phyloP scores from a whole-genome alignment of 139 green algal genomes.

The Pseudopediastrum boryanum region DNA sequence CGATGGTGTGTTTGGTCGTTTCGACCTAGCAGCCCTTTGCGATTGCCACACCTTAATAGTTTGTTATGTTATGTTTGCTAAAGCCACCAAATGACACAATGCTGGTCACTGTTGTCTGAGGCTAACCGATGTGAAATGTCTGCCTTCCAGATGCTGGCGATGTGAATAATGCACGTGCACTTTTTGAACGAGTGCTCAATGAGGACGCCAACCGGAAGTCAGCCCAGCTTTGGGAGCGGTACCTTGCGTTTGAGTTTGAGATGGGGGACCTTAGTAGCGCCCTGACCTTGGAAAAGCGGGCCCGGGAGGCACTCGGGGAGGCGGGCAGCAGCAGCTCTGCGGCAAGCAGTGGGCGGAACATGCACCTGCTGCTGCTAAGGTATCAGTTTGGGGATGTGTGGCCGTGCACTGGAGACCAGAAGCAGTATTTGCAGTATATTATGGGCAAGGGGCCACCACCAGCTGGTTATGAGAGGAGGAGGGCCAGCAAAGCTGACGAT shows the following conservation, averaged over 20 bases:
- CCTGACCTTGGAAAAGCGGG: constrained; percentile 31
- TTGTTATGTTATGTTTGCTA: too few relatives aligned
- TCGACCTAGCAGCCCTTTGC: too few relatives aligned
- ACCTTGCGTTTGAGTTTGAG: constrained; percentile 60
- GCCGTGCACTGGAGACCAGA: constrained; percentile 39
- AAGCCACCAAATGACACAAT: too few relatives aligned
- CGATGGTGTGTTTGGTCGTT: too few relatives aligned
- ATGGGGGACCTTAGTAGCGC: constrained; percentile 47
- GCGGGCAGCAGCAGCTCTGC: not conserved
- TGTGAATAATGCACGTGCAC: constrained; percentile 73
- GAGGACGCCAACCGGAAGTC: constrained; percentile 41
- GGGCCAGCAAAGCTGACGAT: constrained; percentile 3
- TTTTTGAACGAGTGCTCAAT: constrained; percentile 81
- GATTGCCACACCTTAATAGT: too few relatives aligned
- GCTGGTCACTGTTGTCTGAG: too few relatives aligned
- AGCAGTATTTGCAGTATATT: constrained; percentile 49
- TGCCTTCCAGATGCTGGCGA: constrained; percentile 76
- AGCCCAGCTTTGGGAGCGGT: constrained; percentile 61
- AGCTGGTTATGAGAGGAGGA: constrained; percentile 24
- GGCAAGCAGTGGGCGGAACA: not conserved
- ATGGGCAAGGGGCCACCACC: constrained; percentile 38
- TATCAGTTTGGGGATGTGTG: constrained; percentile 54
- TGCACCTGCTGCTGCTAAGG: constrained; percentile 53
- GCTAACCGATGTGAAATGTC: too few relatives aligned
- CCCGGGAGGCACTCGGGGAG: constrained; percentile 26